A percentile compares a stretch with the other conserved stretches of the same genome.
These are phyloP conservation scores for Cytospora schulzeri DNA, from an alignment of 2,329 filamentous ascomycete genomes.

Conservation along the genomic window DNA sequence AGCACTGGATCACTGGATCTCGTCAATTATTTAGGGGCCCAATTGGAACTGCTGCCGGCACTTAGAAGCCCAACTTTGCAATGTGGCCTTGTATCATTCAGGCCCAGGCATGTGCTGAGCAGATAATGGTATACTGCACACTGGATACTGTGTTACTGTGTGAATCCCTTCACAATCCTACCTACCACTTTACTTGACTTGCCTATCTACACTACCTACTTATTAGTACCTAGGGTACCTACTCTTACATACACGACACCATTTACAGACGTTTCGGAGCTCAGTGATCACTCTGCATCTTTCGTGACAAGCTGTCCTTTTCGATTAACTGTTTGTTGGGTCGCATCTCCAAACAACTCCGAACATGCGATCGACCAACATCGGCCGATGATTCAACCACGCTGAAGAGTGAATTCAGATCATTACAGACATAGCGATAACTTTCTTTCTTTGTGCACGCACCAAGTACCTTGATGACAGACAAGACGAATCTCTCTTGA, in stretches of 20 bases:
- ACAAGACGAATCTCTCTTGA: slow-evolving; percentile 12
- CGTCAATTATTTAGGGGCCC: background rate
- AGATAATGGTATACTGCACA: too few species aligned
- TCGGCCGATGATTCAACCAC: slow-evolving; percentile 13
- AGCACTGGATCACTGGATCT: background rate
- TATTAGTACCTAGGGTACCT: background rate
- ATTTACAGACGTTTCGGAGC: background rate
- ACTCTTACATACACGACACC: background rate
- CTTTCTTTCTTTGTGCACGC: slow-evolving; percentile 12
- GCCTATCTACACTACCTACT: too few species aligned
- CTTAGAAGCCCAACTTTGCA: background rate
- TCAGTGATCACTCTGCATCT: background rate
- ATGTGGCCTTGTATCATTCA: background rate
- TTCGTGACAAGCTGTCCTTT: slow-evolving; percentile 9
- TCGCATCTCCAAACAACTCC: background rate
- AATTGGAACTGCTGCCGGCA: background rate
- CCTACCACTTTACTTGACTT: too few species aligned
- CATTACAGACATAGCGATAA: background rate
- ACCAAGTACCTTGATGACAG: background rate
- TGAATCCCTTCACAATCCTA: background rate
- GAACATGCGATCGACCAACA: slow-evolving; percentile 12
- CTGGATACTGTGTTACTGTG: background rate
- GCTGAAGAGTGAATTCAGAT: background rate
- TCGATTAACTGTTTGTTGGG: background rate
- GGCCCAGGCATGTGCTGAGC: too few species aligned